Conservation (phyloP, 257 asterid genomes). For the Apocynum venetum region DNA sequence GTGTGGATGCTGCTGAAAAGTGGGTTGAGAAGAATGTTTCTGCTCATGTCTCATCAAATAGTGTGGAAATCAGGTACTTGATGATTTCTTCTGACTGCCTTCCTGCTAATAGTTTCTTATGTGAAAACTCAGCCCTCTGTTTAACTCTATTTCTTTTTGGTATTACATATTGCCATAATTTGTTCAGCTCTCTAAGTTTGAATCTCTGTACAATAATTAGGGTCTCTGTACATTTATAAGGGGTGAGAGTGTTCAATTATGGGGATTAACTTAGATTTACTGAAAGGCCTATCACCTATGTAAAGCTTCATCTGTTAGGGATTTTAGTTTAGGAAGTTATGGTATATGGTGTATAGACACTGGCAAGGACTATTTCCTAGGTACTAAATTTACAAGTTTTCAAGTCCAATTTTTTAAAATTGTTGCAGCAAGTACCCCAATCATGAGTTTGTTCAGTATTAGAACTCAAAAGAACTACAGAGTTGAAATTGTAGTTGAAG, state of each 20-base stretch:
- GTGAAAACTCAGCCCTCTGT: not conserved
- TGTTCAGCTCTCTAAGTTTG: not conserved
- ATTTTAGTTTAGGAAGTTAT: not conserved
- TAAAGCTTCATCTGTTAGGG: not conserved
- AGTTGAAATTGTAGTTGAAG: too few relatives aligned
- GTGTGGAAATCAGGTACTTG: constrained; percentile 73
- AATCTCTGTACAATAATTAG: not conserved
- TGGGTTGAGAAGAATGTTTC: constrained; percentile 88
- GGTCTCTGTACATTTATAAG: not conserved
- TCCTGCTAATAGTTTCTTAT: not conserved
- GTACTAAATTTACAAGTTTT: not conserved
- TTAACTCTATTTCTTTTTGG: not conserved
- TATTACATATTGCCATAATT: not conserved
- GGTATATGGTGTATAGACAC: not conserved
- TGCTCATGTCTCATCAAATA: constrained; percentile 56
- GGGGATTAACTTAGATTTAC: not conserved
- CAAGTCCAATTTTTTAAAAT: too few relatives aligned
- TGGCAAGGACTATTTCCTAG: not conserved
- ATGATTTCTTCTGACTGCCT: not conserved
- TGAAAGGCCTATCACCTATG: not conserved
- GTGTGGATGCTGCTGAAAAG: constrained; percentile 71
- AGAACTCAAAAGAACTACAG: too few relatives aligned
- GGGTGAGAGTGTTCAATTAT: not conserved
- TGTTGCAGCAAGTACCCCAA: too few relatives aligned
- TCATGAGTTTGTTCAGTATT: too few relatives aligned